Conservation (phyloP, 768 basidiomycete genomes). For the Naganishia randhawae region DNA sequence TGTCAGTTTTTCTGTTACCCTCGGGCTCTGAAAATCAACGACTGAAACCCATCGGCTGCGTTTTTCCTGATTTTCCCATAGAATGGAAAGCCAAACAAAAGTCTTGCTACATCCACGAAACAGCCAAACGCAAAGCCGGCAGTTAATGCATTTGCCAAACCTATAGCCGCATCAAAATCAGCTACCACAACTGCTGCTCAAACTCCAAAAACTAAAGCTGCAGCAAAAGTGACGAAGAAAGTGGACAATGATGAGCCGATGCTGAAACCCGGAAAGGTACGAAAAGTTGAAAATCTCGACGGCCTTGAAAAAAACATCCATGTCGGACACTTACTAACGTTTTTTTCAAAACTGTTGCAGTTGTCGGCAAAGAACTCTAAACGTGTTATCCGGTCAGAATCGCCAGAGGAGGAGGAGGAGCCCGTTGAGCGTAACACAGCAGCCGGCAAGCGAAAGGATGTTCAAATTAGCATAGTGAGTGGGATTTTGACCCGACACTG, state of each 20-base stretch:
- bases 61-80: background rate
- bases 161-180: slow-evolving; percentile 1
- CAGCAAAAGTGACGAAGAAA: slow-evolving; percentile 8
- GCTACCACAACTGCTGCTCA: background rate
- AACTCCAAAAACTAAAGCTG: background rate
- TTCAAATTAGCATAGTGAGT: slow-evolving; percentile 11
- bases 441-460: slow-evolving; percentile 2
- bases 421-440: background rate
- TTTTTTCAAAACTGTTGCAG: background rate
- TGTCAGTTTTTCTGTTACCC: slow-evolving; percentile 9
- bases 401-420: slow-evolving; percentile 19
- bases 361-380: background rate
- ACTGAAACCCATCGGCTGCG: background rate
- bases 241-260: slow-evolving; percentile 18
- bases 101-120: background rate
- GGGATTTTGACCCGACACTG: background rate
- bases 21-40: background rate
- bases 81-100: slow-evolving; percentile 10
- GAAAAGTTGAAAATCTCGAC: background rate
- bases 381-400: slow-evolving; percentile 13
- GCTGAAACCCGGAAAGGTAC: slow-evolving; percentile 18
- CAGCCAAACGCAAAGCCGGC: slow-evolving; percentile 2
- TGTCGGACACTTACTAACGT: background rate
- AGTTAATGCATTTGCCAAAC: background rate
- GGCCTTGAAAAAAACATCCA: background rate